Base-by-base conservation (phyloP, 148 eudicot species). In the Camellia lanceoleosa region DNA sequence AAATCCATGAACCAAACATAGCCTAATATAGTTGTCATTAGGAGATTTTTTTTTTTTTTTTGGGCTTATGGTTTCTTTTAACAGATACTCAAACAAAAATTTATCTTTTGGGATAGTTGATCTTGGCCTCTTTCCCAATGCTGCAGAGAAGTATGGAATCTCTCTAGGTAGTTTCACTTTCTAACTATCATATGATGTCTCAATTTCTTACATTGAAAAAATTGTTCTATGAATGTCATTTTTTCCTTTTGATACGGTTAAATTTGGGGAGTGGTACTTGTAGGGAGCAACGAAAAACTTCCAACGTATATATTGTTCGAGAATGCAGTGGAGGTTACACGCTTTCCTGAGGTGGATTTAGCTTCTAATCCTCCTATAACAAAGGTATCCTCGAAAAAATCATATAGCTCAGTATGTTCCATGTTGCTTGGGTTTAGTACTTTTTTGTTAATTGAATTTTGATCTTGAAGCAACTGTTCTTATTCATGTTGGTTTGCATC, bases 71-170 rank as follows among this genome's bases (percentile, higher is more conserved):
- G 49, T 77, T 80, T 73, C 47, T 56, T 56, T 68, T n/a, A 46
- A 81, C 90, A 96, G 99, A 81, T 96, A 92, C 81, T 91, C 98
- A 14, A 96, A 88, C 81, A 90, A 94, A 87, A 85, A 90, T 80
- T 78, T 96, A 82, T 93, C 97, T 49, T 94, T 96, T 82, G 99
- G 92, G 79, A 80, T 87, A 78, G 93, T 96, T 81, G 97, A 96
- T 86, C 91, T 96, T 71, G 99, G 99, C 68, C 98, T 96, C 82
- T 96, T 96, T 79, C 95, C 98, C 16, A 96, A 96, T 85, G 89
- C 87, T 71, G 97, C 99, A 15, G 95, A 86, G 75, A 90, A 85
- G 85, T 93, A 84, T 79, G 95, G 97, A 74, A 89, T 93, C 63
- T 86, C 92, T 83, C 89, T 87, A 52, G 85, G 88, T 86, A 87